Base-by-base conservation (phyloP, 176 grass and related monocot species). In the Miscanthus lutarioriparius region DNA sequence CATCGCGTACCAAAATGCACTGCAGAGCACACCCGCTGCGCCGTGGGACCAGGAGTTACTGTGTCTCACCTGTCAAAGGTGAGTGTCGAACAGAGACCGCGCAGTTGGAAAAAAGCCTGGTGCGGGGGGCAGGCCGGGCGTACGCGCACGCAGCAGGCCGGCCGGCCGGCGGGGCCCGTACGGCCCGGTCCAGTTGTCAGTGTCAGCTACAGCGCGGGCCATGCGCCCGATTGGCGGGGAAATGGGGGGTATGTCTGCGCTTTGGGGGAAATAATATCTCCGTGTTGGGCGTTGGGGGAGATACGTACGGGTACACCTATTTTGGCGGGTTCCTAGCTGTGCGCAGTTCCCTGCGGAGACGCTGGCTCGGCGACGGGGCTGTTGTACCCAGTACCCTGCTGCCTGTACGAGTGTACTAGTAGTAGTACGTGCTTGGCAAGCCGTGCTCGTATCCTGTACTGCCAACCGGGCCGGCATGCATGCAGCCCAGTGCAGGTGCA, bases 231-330 rank as follows among this genome's bases (percentile, higher is more conserved):
- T 83, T 84, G 89, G 85, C 84, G 80, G 80, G 80, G 84, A 3
- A 87, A 70, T 36, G 89, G 89, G 84, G 85, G 70, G 85, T 87
- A 91, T 91, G 89, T 91, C 80, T 37, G 40, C 7, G 85, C 48
- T 87, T 70, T 20, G 89, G 85, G 89, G 89, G 84, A 64, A 90
- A 90, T 63, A 13, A 41, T 28, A 36, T 32, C 75, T 2, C 70
- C 80, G 85, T 91, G 89, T 74, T 87, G 85, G 88, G 74, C 20
- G 74, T 28, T 75, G 68, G 74, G 88, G 70, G 67, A 71, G 70
- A 70, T 62, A 79, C 66, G 83, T 86, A 90, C 88, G 37, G 83
- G 43, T 86, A 78, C 66, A 54, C 83, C 53, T 53, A 20, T 12
- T 78, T 73, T 62, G 79, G 74, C 84, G 10, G 58, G 84, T 27